These are phyloP conservation scores for Myriosclerotinia duriaeana DNA, from an alignment of 2,329 filamentous ascomycete genomes.

Conservation along the genomic window DNA sequence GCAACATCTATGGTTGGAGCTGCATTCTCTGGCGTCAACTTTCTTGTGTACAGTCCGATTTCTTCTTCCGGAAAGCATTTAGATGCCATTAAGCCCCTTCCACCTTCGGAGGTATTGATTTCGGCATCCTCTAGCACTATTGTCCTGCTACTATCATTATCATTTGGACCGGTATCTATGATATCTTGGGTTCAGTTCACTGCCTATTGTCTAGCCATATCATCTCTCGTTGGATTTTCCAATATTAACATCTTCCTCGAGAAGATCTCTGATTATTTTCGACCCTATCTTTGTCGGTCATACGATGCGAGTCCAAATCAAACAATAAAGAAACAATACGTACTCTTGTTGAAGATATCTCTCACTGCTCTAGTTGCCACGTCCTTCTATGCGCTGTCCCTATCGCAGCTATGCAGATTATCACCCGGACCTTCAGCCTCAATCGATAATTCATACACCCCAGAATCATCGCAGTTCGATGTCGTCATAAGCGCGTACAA, in stretches of 20 bases:
- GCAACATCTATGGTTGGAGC: conserved; percentile 26
- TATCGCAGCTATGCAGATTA: background rate
- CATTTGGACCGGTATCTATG: conserved; percentile 27
- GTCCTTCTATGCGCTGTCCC: background rate
- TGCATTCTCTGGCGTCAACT: conserved; percentile 28
- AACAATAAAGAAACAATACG: background rate
- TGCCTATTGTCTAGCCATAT: conserved; percentile 25
- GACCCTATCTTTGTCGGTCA: background rate
- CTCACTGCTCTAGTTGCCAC: background rate
- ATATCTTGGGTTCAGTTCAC: conserved; percentile 31
- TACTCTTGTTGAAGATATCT: background rate
- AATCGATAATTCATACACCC: conserved; percentile 29
- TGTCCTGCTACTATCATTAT: conserved; percentile 27
- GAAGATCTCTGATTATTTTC: background rate
- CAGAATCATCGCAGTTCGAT: conserved; percentile 32
- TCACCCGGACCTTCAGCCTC: conserved; percentile 18
- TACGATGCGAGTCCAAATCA: too few relatives aligned
- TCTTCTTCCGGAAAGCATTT: conserved; percentile 26
- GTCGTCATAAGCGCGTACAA: conserved; percentile 37
- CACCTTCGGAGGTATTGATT: conserved; percentile 21
- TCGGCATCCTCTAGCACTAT: conserved; percentile 28
- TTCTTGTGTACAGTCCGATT: conserved; percentile 32
- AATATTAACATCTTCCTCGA: background rate
- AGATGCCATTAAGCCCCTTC: conserved; percentile 24
- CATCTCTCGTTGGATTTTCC: background rate